Base-by-base conservation (phyloP, 176 grass and related monocot genomes). In the Paspalum notatum region DNA sequence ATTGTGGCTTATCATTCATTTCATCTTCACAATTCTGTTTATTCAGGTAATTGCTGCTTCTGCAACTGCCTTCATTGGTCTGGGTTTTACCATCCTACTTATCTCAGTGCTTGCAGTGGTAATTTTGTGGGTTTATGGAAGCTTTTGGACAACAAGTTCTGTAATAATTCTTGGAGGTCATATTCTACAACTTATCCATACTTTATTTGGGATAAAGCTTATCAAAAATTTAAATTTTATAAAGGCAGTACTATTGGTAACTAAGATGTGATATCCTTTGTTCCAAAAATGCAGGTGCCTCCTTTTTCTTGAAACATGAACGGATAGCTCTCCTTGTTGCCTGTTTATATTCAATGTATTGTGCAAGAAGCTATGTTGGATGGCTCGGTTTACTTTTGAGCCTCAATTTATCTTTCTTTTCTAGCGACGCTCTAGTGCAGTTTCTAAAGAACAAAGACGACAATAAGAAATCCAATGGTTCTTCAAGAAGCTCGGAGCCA, bases 101-200 rank as follows among this genome's bases (percentile, higher is more conserved):
- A 79, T 72, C 7, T 64, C 91, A 27, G 20, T 87, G 56, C 53
- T 89, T 76, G 88, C 86, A 27, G 63, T 86, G 59, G 62, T 87
- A 83, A 77, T 93, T 80, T 89, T 99, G 62, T 99, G 92, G 96
- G 41, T 99, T 55, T 95, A 91, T 88, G 96, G 96, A 84, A 99
- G 90, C 79, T 95, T 99, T 73, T 99, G 96, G 92, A 86, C 46
- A 79, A 99, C 96, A 82, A 86, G 84, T 64, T 42, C 82, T 84
- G 74, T 99, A 48, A 79, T 95, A 72, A 51, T 99, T 93, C 67
- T 93, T 83, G 90, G 90, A 91, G 93, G 93, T 93, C 41, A 74
- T 83, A 72, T 80, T 85, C 80, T 40, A 62, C 42, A 78, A 59
- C 55, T 90, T 85, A n/a, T 77, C 83, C 41, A 78, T 43, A 68